Evolutionary conservation across 441 rosid genomes (phyloP).

Genomic region (Erodium moschatum): DNA sequence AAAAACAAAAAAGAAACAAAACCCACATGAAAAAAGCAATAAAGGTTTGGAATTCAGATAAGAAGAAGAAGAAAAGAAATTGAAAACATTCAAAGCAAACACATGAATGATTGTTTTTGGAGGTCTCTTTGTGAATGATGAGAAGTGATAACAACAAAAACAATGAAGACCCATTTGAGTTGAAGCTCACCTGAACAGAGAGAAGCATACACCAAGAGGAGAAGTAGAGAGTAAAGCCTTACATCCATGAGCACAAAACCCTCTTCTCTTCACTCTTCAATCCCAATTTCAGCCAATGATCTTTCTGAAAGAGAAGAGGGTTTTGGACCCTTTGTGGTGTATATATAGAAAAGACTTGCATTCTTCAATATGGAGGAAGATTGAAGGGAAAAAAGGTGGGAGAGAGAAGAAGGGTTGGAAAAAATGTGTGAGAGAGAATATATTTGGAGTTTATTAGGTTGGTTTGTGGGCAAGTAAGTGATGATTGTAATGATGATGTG

Average conservation of each 20-base stretch:
- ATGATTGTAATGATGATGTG: slow-evolving; percentile 46
- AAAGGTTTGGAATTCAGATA: background rate
- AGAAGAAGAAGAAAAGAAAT: background rate
- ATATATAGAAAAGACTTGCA: slow-evolving; percentile 17
- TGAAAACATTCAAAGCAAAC: background rate
- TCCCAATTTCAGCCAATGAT: slow-evolving; percentile 17
- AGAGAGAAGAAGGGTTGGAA: slow-evolving; percentile 27
- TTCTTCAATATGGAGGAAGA: slow-evolving; percentile 10
- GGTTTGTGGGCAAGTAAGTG: slow-evolving; percentile 39
- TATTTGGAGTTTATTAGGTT: slow-evolving; percentile 33
- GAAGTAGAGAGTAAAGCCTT: slow-evolving; percentile 13
- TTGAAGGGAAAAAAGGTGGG: slow-evolving; percentile 24
- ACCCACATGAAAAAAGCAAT: slow-evolving; percentile 6
- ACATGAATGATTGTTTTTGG: background rate
- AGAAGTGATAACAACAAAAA: background rate
- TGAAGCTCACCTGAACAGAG: slow-evolving; percentile 31
- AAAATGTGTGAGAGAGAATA: slow-evolving; percentile 25
- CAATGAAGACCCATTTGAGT: background rate
- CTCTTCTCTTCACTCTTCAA: too few relatives aligned
- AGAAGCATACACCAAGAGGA: slow-evolving; percentile 29
- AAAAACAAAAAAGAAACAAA: background rate
- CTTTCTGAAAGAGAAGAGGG: slow-evolving; percentile 25
- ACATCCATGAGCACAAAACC: slow-evolving; percentile 28
- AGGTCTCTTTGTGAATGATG: too few relatives aligned
- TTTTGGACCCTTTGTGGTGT: slow-evolving; percentile 20